Percentiles rank a stretch among this genome's conserved stretches.
Evolutionary conservation across 169 alveolate genomes (phyloP).

Genomic region (Plasmodium inui): DNA sequence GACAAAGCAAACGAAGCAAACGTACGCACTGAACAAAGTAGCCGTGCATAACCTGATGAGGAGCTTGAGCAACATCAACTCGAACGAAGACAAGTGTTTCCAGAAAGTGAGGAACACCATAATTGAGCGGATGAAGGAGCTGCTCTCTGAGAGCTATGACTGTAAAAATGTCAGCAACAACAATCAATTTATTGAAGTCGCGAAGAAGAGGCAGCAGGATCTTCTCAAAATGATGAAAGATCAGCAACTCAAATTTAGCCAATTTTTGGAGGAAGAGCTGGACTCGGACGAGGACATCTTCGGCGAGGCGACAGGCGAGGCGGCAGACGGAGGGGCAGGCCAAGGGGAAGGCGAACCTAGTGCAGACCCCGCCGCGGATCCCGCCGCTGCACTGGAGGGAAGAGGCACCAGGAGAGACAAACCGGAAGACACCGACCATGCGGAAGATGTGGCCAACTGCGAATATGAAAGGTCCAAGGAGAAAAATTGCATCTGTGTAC

Average conservation of each 20-base stretch:
- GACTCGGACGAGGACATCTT: conserved; percentile 11
- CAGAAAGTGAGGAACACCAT: conserved; percentile 36
- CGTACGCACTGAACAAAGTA: neutral
- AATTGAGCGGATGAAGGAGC: conserved; percentile 18
- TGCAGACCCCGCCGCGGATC: neutral
- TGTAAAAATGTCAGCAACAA: conserved; percentile 32
- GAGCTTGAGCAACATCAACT: conserved; percentile 30
- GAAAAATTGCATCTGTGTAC: conserved; percentile 65
- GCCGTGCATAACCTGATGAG: conserved; percentile 26
- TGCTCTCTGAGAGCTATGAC: conserved; percentile 30
- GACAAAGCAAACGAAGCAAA: neutral
- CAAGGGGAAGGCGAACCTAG: neutral
- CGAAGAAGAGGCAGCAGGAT: conserved; percentile 46
- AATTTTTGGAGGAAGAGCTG: conserved; percentile 36
- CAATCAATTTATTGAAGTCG: conserved; percentile 37
- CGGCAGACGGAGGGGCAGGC: neutral
- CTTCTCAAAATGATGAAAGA: conserved; percentile 51
- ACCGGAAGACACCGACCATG: neutral
- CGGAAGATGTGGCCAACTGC: neutral
- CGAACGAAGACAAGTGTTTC: conserved; percentile 56
- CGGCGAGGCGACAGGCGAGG: neutral
- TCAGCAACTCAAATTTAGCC: conserved; percentile 41
- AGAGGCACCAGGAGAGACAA: neutral
- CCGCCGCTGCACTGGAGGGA: neutral
- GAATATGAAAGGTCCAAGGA: conserved; percentile 60